Evolutionary conservation across 768 basidiomycete genomes (phyloP), one percentile per base, ranked within the genome.

Genomic region (Lactarius akahatsu): DNA sequence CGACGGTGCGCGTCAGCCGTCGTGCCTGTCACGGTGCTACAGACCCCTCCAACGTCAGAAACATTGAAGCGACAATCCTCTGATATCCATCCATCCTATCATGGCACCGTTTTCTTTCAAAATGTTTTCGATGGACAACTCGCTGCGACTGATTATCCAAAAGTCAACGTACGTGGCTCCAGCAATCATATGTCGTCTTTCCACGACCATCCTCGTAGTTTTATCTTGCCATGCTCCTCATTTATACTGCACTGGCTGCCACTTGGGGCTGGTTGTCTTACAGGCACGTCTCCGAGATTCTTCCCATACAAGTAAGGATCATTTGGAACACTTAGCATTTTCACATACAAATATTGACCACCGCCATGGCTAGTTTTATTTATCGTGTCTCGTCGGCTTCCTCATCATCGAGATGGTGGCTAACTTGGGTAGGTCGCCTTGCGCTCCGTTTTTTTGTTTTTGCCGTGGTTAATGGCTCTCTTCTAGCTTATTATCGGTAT

Each of bases 371-470:
- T 65, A 98, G 90, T 88, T 94, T 75, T 99, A 98, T 78, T 82
- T 99, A 47, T 94, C 96, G 16, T 88, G 90, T 61, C 86, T 96
- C 26, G 84, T 96, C 60, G 88, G 83, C 28, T 86, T 98, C 74
- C 80, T 98, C 66, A 82, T 96, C 59, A 86, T 98, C 69, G 97
- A 99, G 76, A 98, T 97, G 92, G 80, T 96, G 20, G 92, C 92
- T 8, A 91, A 90, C 73, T 95, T 90, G 87, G 90, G 92, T 89
- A 65, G 66, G 83, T 77, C 23, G 18, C 64, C 58, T 61, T 20
- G 38, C 9, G 43, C 56, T 20, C 20, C 10, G 5, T 40, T 38
- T n/a, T n/a, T 40, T 32, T 23, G 5, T 40, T 40, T n/a, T 40
- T 32, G 5, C 38, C 13, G 10, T 28, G 45, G 15, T 58, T 56